Conservation (phyloP, 2,329 filamentous ascomycete species). For the Colletotrichum ledebouriae region DNA sequence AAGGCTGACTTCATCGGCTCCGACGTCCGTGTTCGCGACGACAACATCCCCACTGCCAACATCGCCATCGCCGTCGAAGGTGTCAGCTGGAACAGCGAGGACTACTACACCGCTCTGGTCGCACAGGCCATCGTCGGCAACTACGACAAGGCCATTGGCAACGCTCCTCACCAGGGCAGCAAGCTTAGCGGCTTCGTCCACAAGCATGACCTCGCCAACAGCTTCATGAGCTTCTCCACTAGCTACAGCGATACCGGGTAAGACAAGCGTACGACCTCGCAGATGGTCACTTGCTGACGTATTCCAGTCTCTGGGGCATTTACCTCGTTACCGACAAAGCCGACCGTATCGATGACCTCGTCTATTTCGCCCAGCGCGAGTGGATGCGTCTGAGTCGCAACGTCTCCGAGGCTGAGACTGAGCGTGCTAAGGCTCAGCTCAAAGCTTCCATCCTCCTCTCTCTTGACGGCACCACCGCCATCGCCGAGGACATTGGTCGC, state of each 20-base stretch:
- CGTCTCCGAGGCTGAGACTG: constrained; percentile 90
- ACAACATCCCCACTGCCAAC: constrained; percentile 95
- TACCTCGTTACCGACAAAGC: constrained; percentile 95
- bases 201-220: constrained; percentile 96
- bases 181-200: constrained; percentile 96
- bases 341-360: constrained; percentile 90
- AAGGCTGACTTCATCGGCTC: constrained; percentile 97
- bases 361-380: constrained; percentile 98
- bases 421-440: constrained; percentile 98
- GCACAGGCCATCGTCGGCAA: constrained; percentile 99
- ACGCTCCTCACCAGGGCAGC: constrained; percentile 96
- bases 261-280: constrained; percentile 48
- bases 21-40: constrained; percentile 94
- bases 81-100: constrained; percentile 99
- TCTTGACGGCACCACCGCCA: constrained; percentile 95
- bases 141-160: constrained; percentile 99
- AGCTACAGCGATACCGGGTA: constrained; percentile 99
- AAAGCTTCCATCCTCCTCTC: constrained; percentile 98
- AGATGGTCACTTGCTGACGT: constrained; percentile 47
- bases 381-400: constrained; percentile 95
- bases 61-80: constrained; percentile 99
- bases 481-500: constrained; percentile 98
- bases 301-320: constrained; percentile 93
- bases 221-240: constrained; percentile 99
- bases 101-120: constrained; percentile 98